Evolutionary conservation across 78 protist species (phyloP).

Genomic region (Pigoraptor vietnamica): DNA sequence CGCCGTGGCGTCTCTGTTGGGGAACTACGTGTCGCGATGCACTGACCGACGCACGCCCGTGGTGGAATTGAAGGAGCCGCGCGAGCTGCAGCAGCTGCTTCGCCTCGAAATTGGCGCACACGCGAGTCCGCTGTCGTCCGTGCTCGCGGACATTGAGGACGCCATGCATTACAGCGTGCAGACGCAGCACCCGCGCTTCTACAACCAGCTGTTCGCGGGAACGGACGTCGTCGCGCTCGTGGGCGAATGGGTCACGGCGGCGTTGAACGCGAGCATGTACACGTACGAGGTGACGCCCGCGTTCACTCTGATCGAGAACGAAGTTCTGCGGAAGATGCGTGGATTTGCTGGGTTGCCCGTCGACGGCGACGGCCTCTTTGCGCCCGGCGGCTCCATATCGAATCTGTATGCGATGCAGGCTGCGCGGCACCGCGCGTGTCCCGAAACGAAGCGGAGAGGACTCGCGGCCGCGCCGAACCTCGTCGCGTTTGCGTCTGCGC

Average conservation of each 20-base stretch:
- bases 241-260: slow-evolving; percentile 38
- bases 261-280: slow-evolving; percentile 35
- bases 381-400: slow-evolving; percentile 28
- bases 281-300: slow-evolving; percentile 61
- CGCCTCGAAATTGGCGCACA: neutral
- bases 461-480: neutral
- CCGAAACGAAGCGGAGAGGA: slow-evolving; percentile 17
- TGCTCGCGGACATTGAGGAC: neutral
- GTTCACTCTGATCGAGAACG: slow-evolving; percentile 32
- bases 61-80: neutral
- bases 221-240: slow-evolving; percentile 24
- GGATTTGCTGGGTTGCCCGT: neutral
- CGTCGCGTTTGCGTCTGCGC: slow-evolving; percentile 31
- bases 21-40: neutral
- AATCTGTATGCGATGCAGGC: slow-evolving; percentile 27
- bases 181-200: slow-evolving; percentile 29
- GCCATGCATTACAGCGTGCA: slow-evolving; percentile 22
- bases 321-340: neutral
- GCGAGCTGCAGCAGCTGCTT: neutral
- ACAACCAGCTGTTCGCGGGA: slow-evolving; percentile 43
- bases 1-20: neutral
- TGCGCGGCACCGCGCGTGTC: slow-evolving; percentile 23
- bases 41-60: neutral
- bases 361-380: slow-evolving; percentile 13
- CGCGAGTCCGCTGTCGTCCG: neutral